Evolutionary conservation across 345 rosid species (phyloP), one percentile per base, ranked within the genome.

Genomic region (Pugionium cornutum): DNA sequence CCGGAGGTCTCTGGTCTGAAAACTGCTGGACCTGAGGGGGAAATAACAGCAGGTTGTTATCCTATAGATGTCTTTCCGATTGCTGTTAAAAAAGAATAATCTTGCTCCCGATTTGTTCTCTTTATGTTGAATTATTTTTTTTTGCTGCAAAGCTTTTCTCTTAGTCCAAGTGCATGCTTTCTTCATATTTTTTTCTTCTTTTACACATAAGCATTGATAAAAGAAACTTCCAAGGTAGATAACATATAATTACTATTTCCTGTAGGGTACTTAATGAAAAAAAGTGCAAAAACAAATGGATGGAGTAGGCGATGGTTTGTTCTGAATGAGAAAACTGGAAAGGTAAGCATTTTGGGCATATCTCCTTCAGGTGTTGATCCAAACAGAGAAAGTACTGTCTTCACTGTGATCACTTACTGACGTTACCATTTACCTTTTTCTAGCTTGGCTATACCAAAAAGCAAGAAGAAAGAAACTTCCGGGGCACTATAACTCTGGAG

Each of bases 271-370:
- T 78, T 95, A 58, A 74, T 89, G 83, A 95, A 91, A 82, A 95
- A 84, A 77, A 95, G 99, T 80, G 95, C 75, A 57, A 95, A 91
- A 82, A 81, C 89, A 54, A 87, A 81, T 74, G 96, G 89, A 33
- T 95, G 99, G 99, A 86, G 92, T 67, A 78, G 78, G 76, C 81
- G 92, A 51, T 95, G 97, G 97, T 95, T 95, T 83, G 99, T 95
- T 47, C 77, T 95, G 68, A 95, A 89, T 81, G 96, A 89, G 76
- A 95, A 89, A 81, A 91, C 78, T 69, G 98, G 99, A 79, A 95
- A 95, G 96, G 99, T 87, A 65, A 75, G 86, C 59, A 9, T 59
- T 36, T 54, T 9, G 33, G 39, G n/a, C 29, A 26, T 61, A 26
- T 37, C 25, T 73, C 10, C 56, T 53, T 52, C 8, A 4, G 36